Conservation (phyloP, 208 protist species). For the Naegleria gruberi region DNA sequence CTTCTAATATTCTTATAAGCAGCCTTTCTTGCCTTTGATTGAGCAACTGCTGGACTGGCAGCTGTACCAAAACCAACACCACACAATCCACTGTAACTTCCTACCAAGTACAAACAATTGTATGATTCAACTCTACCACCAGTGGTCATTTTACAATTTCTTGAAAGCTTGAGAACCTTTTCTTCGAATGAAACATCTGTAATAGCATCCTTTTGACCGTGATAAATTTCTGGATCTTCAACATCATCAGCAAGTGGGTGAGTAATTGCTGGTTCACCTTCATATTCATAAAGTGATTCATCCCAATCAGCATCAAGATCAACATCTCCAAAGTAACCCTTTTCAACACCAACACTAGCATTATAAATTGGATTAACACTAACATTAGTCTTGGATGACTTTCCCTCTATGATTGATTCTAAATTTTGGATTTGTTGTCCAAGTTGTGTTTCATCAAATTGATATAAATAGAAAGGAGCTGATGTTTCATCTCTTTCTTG, state of each 20-base stretch:
- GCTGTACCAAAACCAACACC: constrained; percentile 6
- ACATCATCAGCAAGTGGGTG: neutral
- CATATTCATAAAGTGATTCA: neutral
- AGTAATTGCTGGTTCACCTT: neutral
- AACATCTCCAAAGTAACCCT: neutral
- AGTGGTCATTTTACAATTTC: neutral
- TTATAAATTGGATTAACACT: neutral
- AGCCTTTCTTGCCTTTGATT: neutral
- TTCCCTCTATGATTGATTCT: neutral
- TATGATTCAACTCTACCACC: neutral
- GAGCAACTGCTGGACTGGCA: neutral
- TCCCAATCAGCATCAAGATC: neutral
- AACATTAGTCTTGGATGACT: neutral
- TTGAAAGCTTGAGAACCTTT: neutral
- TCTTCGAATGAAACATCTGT: neutral
- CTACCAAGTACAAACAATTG: neutral
- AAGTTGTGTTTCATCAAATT: neutral
- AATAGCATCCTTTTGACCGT: neutral
- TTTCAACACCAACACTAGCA: neutral
- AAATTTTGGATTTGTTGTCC: neutral
- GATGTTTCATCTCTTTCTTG: neutral
- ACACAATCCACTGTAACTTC: neutral
- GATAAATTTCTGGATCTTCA: neutral
- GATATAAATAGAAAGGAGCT: neutral
- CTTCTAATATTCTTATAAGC: neutral